Base-by-base conservation (phyloP, 257 asterid genomes). In the Plectranthus barbatus region DNA sequence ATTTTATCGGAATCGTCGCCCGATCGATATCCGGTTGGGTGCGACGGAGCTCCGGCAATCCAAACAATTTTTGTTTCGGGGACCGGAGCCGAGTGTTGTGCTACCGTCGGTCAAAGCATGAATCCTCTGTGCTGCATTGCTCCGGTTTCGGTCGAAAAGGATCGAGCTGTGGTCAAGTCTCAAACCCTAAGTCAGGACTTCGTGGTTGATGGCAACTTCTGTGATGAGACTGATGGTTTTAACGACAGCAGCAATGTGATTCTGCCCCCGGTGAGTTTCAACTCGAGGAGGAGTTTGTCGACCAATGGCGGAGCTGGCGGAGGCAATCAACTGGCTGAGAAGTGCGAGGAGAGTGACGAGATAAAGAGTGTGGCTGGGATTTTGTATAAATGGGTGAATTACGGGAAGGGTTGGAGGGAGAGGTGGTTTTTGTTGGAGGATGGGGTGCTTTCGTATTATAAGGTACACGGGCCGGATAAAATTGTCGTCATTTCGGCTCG, bases 101-200 rank as follows among this genome's bases (percentile, higher is more conserved):
- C 34, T 47, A 2, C 21, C 49, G 51, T 53, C 17, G 51, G 31
- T 56, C 45, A 55, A 41, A 68, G 78, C 66, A 90, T 91, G 99
- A 92, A 92, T 78, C 99, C 99, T 9, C 80, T 92, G 40, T 92
- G 99, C 91, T 92, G 99, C 99, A 92, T 92, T 89, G 99, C 99
- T 59, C 97, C 99, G 44, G 99, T 92, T 21, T 81, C 99, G 75
- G 81, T 82, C n/a, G 97, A 92, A 19, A 81, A 82, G 66, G 99
- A 92, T 85, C 91, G 79, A 40, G 78, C 80, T 47, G 86, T 84
- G 36, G 83, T 92, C 54, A 92, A 77, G 82, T 72, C 89, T 44
- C 88, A 77, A 64, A 71, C 90, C 68, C 83, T 73, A 60, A 60
- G 83, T 72, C 87, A 81, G 17, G 78, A 73, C 72, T 67, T 77